phyloP scores from a whole-genome alignment of 2,329 filamentous ascomycete species.

The Cladophialophora carrionii region DNA sequence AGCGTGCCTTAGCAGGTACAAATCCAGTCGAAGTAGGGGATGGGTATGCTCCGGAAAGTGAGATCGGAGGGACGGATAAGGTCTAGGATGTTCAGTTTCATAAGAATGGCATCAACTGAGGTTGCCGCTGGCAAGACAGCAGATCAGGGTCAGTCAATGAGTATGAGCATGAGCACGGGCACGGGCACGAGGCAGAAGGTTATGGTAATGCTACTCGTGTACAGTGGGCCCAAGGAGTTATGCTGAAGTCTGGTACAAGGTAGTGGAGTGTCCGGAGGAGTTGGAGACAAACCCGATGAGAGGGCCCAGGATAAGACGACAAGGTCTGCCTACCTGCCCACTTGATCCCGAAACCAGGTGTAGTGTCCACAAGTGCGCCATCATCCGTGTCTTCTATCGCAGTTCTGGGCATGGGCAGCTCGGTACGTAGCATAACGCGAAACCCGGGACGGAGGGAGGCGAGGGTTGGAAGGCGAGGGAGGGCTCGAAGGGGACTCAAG shows the following conservation, averaged over 20 bases:
- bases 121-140: conserved; percentile 4
- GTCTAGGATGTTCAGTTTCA: conserved; percentile 2
- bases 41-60: not conserved
- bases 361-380: conserved; percentile 19
- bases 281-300: conserved; percentile 18
- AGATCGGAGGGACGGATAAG: not conserved
- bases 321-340: conserved; percentile 2
- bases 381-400: conserved; percentile 12
- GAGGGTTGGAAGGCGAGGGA: conserved; percentile 12
- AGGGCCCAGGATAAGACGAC: conserved; percentile 17
- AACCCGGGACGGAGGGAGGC: conserved; percentile 17
- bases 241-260: conserved; percentile 20
- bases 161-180: conserved; percentile 14
- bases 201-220: conserved; percentile 5
- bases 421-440: conserved; percentile 13
- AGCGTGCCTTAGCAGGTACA: not conserved
- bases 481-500: not conserved
- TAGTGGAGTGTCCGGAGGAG: conserved; percentile 22
- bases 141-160: conserved; percentile 20
- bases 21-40: not conserved
- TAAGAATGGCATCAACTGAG: conserved; percentile 11
- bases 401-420: conserved; percentile 15
- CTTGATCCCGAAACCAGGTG: conserved; percentile 10
- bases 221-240: conserved; percentile 19
- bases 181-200: conserved; percentile 19